phyloP scores from a whole-genome alignment of 2,329 filamentous ascomycete species.

The Myriosclerotinia duriaeana region DNA sequence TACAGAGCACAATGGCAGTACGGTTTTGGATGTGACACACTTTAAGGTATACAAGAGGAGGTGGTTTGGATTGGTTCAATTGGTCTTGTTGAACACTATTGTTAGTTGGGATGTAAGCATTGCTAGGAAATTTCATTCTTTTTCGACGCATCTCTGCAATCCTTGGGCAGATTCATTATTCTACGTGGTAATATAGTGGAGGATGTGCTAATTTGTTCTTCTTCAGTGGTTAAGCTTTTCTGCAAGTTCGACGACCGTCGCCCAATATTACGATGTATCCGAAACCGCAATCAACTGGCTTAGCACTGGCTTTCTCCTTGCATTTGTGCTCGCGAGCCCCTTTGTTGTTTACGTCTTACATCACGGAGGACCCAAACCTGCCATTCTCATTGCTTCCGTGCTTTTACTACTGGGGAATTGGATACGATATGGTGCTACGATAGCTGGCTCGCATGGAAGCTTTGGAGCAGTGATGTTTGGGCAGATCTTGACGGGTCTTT shows the following conservation, averaged over 20 bases:
- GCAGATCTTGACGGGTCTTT: slow-evolving; percentile 83
- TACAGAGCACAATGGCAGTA: neutral
- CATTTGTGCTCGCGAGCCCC: slow-evolving; percentile 74
- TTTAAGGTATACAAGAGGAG: slow-evolving; percentile 75
- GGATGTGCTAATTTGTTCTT: slow-evolving; percentile 23
- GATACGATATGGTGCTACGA: slow-evolving; percentile 77
- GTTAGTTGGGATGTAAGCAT: slow-evolving; percentile 89
- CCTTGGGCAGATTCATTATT: neutral
- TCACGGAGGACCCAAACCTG: slow-evolving; percentile 69
- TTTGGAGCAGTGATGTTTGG: slow-evolving; percentile 84
- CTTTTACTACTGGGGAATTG: slow-evolving; percentile 84
- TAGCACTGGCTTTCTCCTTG: slow-evolving; percentile 81
- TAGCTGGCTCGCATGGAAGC: slow-evolving; percentile 53
- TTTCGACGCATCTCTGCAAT: neutral
- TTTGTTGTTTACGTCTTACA: slow-evolving; percentile 75
- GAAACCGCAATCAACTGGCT: slow-evolving; percentile 89
- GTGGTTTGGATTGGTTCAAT: slow-evolving; percentile 82
- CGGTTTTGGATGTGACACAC: slow-evolving; percentile 14
- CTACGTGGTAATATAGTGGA: neutral
- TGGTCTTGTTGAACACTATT: slow-evolving; percentile 86
- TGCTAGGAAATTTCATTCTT: neutral
- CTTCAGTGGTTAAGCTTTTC: slow-evolving; percentile 87
- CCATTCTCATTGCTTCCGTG: slow-evolving; percentile 70
- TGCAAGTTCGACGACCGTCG: slow-evolving; percentile 72
- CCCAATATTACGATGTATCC: slow-evolving; percentile 71